A percentile compares a stretch with the other conserved stretches of the same genome.
Evolutionary conservation across 768 basidiomycete species (phyloP).

Genomic region (Dentipellis sp.): DNA sequence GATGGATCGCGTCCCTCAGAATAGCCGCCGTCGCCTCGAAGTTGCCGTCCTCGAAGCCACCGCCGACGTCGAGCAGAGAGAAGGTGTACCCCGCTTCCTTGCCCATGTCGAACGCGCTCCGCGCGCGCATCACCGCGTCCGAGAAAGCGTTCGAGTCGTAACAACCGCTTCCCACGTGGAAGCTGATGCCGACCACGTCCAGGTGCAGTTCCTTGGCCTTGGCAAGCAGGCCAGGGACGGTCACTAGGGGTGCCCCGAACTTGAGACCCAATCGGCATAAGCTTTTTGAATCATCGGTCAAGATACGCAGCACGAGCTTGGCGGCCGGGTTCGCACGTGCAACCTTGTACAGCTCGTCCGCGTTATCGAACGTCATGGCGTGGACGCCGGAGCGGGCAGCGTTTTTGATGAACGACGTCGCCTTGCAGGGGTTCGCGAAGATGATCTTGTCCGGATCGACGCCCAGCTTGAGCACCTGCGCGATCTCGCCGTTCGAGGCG

Average conservation of each 20-base stretch:
- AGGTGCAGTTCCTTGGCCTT: constrained; percentile 74
- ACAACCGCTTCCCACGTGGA: constrained; percentile 97
- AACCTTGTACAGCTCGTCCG: constrained; percentile 92
- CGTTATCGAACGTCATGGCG: constrained; percentile 98
- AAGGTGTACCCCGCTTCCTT: constrained; percentile 73
- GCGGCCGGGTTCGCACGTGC: constrained; percentile 72
- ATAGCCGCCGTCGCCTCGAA: constrained; percentile 75
- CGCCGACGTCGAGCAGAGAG: constrained; percentile 84
- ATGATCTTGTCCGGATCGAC: constrained; percentile 79
- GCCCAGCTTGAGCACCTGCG: constrained; percentile 62
- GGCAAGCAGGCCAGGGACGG: constrained; percentile 70
- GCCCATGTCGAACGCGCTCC: constrained; percentile 83
- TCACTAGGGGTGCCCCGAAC: constrained; percentile 84
- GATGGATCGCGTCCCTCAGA: constrained; percentile 59
- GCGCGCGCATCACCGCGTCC: constrained; percentile 81
- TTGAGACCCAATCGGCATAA: constrained; percentile 91
- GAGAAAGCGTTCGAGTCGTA: constrained; percentile 86
- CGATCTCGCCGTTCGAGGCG: constrained; percentile 91
- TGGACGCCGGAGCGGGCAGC: constrained; percentile 75
- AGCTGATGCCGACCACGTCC: constrained; percentile 89
- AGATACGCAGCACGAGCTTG: constrained; percentile 85
- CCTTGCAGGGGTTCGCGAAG: constrained; percentile 99
- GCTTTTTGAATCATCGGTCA: constrained; percentile 96
- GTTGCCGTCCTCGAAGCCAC: constrained; percentile 86
- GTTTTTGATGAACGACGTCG: constrained; percentile 82